A percentile compares a stretch with the other conserved stretches of the same genome.
Conservation (phyloP, 129 eudicot genomes). For the Escallonia rubra region DNA sequence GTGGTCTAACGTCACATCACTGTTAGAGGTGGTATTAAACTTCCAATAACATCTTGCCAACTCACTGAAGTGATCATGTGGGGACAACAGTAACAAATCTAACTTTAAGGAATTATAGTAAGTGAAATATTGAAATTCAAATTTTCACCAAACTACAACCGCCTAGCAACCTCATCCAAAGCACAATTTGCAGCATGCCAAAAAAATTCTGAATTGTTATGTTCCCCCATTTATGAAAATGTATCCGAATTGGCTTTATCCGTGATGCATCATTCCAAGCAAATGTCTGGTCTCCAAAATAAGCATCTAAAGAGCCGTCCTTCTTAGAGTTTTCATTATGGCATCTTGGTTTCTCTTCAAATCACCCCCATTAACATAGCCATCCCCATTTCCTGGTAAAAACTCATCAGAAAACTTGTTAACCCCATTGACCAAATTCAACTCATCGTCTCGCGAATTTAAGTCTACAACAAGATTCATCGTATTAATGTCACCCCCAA, state of each 20-base stretch:
- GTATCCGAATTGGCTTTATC: constrained; percentile 49
- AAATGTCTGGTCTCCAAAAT: constrained; percentile 69
- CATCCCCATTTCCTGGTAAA: not conserved
- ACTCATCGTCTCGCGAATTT: constrained; percentile 1
- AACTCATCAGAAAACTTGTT: not conserved
- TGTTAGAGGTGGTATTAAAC: too few species aligned
- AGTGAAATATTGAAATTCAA: too few species aligned
- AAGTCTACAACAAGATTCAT: constrained; percentile 42
- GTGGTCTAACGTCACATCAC: too few species aligned
- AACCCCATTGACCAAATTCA: constrained; percentile 9
- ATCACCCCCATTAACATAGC: constrained; percentile 7
- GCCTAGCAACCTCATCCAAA: constrained; percentile 54
- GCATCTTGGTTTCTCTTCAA: constrained; percentile 1
- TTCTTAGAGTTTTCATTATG: constrained; percentile 17
- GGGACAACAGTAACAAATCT: too few species aligned
- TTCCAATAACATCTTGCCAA: too few species aligned
- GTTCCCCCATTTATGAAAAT: constrained; percentile 48
- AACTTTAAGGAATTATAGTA: too few species aligned
- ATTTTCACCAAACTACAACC: constrained; percentile 49
- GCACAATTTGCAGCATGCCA: constrained; percentile 53
- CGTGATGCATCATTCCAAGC: constrained; percentile 49
- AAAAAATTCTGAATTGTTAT: constrained; percentile 38
- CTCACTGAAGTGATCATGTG: too few species aligned
- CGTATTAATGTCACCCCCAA: constrained; percentile 8
- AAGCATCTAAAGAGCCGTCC: constrained; percentile 43